Percentiles rank a stretch among this genome's conserved stretches.
Evolutionary conservation across 257 asterid genomes (phyloP).

Genomic region (Leonotis leonurus): DNA sequence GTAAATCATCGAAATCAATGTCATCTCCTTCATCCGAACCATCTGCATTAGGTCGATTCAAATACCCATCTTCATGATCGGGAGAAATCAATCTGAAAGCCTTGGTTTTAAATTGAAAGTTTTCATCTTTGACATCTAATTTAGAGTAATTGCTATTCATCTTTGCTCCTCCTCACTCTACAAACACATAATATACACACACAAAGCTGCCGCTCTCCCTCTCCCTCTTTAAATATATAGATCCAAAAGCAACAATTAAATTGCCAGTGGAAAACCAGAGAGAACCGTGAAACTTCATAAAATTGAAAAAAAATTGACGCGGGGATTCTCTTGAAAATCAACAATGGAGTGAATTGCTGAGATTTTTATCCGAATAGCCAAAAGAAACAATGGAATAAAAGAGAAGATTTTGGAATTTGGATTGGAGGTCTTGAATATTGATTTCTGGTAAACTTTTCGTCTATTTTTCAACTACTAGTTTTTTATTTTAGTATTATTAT

Average conservation of each 20-base stretch:
- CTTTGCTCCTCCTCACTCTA: conserved; percentile 9
- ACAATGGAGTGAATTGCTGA: conserved; percentile 3
- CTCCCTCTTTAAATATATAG: not conserved
- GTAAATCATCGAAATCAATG: conserved; percentile 55
- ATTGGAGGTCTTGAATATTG: conserved; percentile 3
- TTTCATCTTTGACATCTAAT: conserved; percentile 41
- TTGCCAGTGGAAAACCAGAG: not conserved
- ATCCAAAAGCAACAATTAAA: not conserved
- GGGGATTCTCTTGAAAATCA: conserved; percentile 3
- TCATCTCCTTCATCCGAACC: conserved; percentile 48
- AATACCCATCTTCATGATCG: conserved; percentile 31
- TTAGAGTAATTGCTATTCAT: conserved; percentile 67
- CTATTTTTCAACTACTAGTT: not conserved
- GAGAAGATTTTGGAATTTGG: conserved; percentile 9
- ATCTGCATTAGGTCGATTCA: conserved; percentile 22
- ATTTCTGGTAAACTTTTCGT: not conserved
- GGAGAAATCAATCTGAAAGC: conserved; percentile 33
- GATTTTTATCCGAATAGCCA: not conserved
- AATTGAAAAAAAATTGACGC: not conserved
- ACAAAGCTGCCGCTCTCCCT: not conserved
- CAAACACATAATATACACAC: not conserved
- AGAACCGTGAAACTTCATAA: conserved; percentile 27
- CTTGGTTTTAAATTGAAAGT: conserved; percentile 28
- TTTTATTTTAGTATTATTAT: no score
- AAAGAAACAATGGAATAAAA: not conserved